These are phyloP conservation scores for Penicillium nordicum DNA, from an alignment of 2,329 filamentous ascomycete species.

Conservation along the genomic window DNA sequence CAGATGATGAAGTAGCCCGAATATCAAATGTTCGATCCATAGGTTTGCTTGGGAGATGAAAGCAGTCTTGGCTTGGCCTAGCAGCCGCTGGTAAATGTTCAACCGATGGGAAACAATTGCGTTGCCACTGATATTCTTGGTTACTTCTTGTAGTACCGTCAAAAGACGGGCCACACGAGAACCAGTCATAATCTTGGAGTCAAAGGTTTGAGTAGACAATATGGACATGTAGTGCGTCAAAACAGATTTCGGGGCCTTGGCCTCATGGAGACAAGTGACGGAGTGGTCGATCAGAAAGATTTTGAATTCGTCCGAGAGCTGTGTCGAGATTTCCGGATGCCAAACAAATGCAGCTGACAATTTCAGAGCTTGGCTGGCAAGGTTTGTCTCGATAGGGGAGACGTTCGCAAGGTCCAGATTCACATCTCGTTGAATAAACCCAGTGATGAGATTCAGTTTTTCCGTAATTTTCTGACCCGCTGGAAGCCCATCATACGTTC, in stretches of 20 bases:
- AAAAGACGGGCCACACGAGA: constrained; percentile 70
- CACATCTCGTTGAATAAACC: constrained; percentile 82
- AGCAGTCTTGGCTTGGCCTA: constrained; percentile 65
- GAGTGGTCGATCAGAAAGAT: constrained; percentile 77
- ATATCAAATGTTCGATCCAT: constrained; percentile 81
- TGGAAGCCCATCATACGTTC: constrained; percentile 77
- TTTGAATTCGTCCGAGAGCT: constrained; percentile 74
- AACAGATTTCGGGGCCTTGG: constrained; percentile 68
- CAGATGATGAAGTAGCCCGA: constrained; percentile 73
- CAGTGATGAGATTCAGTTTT: constrained; percentile 73
- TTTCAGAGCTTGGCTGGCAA: constrained; percentile 74
- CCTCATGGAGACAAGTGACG: constrained; percentile 68
- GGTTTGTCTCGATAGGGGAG: constrained; percentile 59
- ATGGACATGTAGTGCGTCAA: constrained; percentile 76
- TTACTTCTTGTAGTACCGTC: constrained; percentile 66
- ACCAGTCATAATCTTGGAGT: constrained; percentile 67
- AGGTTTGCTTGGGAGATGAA: constrained; percentile 68
- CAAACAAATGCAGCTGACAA: constrained; percentile 74
- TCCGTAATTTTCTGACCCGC: constrained; percentile 67
- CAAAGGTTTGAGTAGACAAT: constrained; percentile 75
- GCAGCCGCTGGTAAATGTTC: constrained; percentile 71
- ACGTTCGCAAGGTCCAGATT: constrained; percentile 57
- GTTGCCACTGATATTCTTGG: constrained; percentile 72
- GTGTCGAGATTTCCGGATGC: constrained; percentile 65
- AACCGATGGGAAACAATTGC: constrained; percentile 75